phyloP scores from a whole-genome alignment of 768 basidiomycete genomes.

The Psilocybe azurescens region DNA sequence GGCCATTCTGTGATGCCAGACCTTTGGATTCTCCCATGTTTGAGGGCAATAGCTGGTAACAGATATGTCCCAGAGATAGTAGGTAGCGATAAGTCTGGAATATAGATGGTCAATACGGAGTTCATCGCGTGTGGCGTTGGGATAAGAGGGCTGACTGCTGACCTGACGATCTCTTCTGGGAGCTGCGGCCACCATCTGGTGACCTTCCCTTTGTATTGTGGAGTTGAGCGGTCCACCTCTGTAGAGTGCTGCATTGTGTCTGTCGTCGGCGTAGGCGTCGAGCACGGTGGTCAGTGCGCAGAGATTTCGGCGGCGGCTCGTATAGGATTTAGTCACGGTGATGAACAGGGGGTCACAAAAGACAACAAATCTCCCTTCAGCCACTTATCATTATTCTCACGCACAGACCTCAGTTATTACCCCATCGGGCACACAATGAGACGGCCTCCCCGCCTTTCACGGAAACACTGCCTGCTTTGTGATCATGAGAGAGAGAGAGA shows the following conservation, averaged over 20 bases:
- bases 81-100: conserved; percentile 60
- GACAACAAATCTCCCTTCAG: conserved; percentile 23
- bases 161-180: conserved; percentile 35
- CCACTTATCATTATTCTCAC: conserved; percentile 40
- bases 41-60: conserved; percentile 51
- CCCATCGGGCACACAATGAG: conserved; percentile 17
- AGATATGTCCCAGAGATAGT: conserved; percentile 57
- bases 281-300: conserved; percentile 49
- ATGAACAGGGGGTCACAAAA: conserved; percentile 35
- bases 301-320: conserved; percentile 36
- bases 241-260: conserved; percentile 13
- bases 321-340: conserved; percentile 38
- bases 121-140: conserved; percentile 39
- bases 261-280: conserved; percentile 34
- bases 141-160: conserved; percentile 23
- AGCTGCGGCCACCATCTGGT: conserved; percentile 36
- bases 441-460: not conserved
- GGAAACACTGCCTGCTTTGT: not conserved
- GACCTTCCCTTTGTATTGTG: conserved; percentile 30
- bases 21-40: conserved; percentile 51
- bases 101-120: conserved; percentile 27
- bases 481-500: not conserved
- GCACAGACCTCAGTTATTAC: conserved; percentile 41
- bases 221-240: not conserved
- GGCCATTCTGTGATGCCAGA: conserved; percentile 67